Percentiles rank a stretch among this genome's conserved stretches.
Evolutionary conservation across 495 filamentous ascomycete genomes (phyloP).

Genomic region (Peziza echinospora): DNA sequence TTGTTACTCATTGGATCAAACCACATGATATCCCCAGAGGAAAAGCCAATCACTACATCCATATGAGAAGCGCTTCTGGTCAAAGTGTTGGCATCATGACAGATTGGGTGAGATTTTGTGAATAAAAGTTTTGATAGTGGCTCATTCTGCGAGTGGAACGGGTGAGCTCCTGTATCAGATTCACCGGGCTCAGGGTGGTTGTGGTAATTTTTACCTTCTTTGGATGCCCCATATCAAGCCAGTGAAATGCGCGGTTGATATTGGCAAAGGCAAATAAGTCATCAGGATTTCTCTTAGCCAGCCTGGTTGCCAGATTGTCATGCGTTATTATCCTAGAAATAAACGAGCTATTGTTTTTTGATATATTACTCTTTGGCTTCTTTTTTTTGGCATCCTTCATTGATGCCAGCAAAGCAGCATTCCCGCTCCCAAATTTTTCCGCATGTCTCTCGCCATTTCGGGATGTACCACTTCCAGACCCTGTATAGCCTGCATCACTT

Average conservation of each 20-base stretch:
- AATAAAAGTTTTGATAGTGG: constrained; percentile 88
- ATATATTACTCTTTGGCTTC: constrained; percentile 93
- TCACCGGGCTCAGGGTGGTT: constrained; percentile 4
- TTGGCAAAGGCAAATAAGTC: constrained; percentile 84
- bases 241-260: constrained; percentile 80
- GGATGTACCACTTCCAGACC: constrained; percentile 13
- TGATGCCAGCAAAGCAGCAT: constrained; percentile 37
- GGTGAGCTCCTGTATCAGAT: neutral
- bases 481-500: constrained; percentile 10
- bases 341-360: constrained; percentile 94
- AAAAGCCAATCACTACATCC: constrained; percentile 87
- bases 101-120: constrained; percentile 83
- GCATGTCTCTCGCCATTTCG: constrained; percentile 6
- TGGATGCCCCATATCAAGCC: constrained; percentile 42
- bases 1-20: constrained; percentile 94
- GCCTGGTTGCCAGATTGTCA: constrained; percentile 52
- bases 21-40: constrained; percentile 92
- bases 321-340: constrained; percentile 87
- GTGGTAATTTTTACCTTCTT: constrained; percentile 15
- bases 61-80: constrained; percentile 63
- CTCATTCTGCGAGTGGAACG: constrained; percentile 47
- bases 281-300: constrained; percentile 55
- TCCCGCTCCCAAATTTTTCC: constrained; percentile 59
- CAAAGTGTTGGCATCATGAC: constrained; percentile 72
- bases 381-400: constrained; percentile 60